Conservation (phyloP, 2,329 filamentous ascomycete genomes). For the Apiospora marii region DNA sequence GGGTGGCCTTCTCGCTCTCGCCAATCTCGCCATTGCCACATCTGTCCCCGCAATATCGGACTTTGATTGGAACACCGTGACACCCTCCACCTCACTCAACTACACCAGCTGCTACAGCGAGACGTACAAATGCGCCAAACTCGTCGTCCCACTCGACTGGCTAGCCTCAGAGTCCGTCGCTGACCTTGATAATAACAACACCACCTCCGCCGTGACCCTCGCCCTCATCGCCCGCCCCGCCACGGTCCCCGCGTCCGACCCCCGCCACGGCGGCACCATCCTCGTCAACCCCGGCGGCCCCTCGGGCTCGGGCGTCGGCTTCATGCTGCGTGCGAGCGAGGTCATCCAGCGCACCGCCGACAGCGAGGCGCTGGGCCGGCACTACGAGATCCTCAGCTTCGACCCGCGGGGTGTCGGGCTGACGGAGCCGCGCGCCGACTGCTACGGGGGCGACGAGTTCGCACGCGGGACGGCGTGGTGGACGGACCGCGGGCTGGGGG, state of each 20-base stretch:
- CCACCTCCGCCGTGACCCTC: not conserved
- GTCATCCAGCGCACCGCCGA: conserved; percentile 48
- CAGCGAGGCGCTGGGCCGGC: conserved; percentile 29
- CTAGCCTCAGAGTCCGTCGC: not conserved
- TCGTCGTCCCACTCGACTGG: conserved; percentile 23
- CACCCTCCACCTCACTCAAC: conserved; percentile 21
- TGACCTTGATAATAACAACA: not conserved
- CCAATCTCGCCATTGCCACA: not conserved
- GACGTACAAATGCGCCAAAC: conserved; percentile 20
- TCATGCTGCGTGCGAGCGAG: conserved; percentile 39
- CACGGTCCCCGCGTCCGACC: not conserved
- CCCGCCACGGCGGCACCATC: conserved; percentile 37
- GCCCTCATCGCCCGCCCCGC: conserved; percentile 37
- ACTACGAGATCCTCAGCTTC: conserved; percentile 53
- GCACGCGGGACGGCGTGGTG: conserved; percentile 40
- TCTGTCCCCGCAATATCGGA: not conserved
- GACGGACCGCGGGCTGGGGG: conserved; percentile 41
- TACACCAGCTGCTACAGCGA: conserved; percentile 23
- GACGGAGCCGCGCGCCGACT: conserved; percentile 48
- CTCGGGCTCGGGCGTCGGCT: conserved; percentile 49
- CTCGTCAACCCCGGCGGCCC: conserved; percentile 57
- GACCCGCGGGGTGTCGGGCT: conserved; percentile 52
- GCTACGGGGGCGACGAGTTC: conserved; percentile 44
- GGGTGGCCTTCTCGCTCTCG: not conserved
- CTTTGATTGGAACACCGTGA: conserved; percentile 21